Evolutionary conservation across 352 stramenopile genomes (phyloP), one percentile per base, ranked within the genome.

Genomic region (Globisporangium viniferum): DNA sequence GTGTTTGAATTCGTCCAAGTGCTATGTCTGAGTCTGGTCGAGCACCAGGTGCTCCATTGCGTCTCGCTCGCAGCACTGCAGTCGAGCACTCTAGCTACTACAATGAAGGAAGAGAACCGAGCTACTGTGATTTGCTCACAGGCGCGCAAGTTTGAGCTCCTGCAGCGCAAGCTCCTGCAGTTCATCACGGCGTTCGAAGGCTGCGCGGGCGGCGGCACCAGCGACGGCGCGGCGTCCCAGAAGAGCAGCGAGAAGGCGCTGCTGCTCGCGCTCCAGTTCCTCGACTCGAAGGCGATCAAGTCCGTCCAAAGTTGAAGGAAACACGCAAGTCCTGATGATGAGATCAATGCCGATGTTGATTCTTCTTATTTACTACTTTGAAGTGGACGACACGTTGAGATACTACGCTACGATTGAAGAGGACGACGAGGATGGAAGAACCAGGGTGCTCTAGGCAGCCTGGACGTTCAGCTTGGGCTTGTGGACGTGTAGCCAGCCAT

Each of bases 151-250:
- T 70, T 89, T 49, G 81, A 90, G 57, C 65, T 77, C 36, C 64
- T 91, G 9, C 83, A 91, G 64, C 71, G 66, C 31, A 91, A 91
- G 66, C 73, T 89, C 10, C 59, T 90, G 59, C 81, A 88, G 64
- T 90, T 88, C 57, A 73, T 88, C 65, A 90, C 80, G 0, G 84
- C 81, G 8, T 91, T 91, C 62, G 80, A 91, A 76, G 81, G 83
- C 9, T 91, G 80, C 62, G 78, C 76, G 5, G 76, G 81, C 0
- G 39, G 81, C 1, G 39, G 27, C 18, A 68, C 10, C 27, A 24
- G 24, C 15, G 48, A 18, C 5, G 49, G 10, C 7, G 35, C 24
- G 24, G 27, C 22, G 3, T 77, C 77, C 0, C 72, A 80, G 66
- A 89, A 88, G 31, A 90, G 81, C 66, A 64, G 58, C 2, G 79